Evolutionary conservation across 129 eudicot genomes (phyloP), one percentile per base, ranked within the genome.

Genomic region (Artemisia annua): DNA sequence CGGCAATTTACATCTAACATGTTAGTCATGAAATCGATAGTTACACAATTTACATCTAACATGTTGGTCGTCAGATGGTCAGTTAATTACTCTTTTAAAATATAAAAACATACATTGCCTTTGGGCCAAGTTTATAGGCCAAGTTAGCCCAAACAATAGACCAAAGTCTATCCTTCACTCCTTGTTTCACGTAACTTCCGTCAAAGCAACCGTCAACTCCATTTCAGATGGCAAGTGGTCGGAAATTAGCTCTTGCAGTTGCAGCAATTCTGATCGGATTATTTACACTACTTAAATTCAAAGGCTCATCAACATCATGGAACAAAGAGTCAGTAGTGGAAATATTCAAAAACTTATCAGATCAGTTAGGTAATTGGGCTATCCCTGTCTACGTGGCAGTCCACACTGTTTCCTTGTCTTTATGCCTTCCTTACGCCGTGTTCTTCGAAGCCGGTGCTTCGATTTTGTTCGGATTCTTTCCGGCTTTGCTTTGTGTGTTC

Each of bases 401-500:
- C 35, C 98, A 92, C 83, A 89, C 98, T 19, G 32, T 92, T 12
- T 85, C 96, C 0, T 75, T 92, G 15, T 80, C 96, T 7, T 73
- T 92, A 4, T 92, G 98, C 63, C 86, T 92, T 16, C 98, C 98
- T 0, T 87, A 80, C 71, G 98, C 98, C 5, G 88, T 92, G 48
- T 92, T 92, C 78, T 89, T 92, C 66, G 98, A 92, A 70, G 98
- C 98, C 13, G 98, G 86, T 26, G 98, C 98, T 51, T 92, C 98
- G 28, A 71, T 92, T 14, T 79, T 92, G 48, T 92, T 92, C 70
- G 98, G 98, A n/a, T 92, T 92, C 80, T 58, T 89, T 58, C 95
- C 96, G 24, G 95, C 98, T 6, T 85, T 92, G 59, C 76, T 92
- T 20, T 92, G 98, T 57, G 98, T 92, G 64, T 92, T 92, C 70